Base-by-base conservation (phyloP, 1,284 basidiomycete genomes). In the Cutaneotrichosporon sp. region DNA sequence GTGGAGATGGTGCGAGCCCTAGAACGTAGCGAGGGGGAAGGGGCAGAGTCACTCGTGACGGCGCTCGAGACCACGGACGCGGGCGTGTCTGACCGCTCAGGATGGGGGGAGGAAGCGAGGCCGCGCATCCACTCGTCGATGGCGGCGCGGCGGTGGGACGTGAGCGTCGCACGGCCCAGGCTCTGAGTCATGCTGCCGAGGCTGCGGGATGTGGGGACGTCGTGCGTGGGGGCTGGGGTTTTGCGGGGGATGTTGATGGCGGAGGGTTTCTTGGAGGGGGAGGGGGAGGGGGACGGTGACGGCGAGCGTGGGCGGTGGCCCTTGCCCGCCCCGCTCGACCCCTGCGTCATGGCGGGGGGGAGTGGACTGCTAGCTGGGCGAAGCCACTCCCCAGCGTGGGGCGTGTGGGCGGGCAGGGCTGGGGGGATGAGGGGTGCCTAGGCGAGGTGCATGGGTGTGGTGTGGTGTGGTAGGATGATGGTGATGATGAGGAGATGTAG, bases 51-150 rank as follows among this genome's bases (percentile, higher is more conserved):
- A 18, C 38, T 42, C 3, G 38, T 42, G 38, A 42, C 16, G 16
- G 38, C 7, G 18, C 38, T 42, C 18, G 47, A 50, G 25, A 50
- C 25, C 3, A 50, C 24, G 16, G 18, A n/a, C 6, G 47, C 25
- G 24, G 47, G 47, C 27, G 27, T 29, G 45, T 46, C 22, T 14
- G 38, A 16, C 38, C 38, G 16, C 38, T 42, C 18, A 5, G 16
- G 18, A 18, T 14, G 38, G n/a, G 38, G 18, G 18, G 38, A 18
- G 38, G 38, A 42, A 7, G 38, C 38, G 38, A 42, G 38, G 18
- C 47, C 47, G 47, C 47, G 47, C 47, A 50, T 50, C 47, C 47
- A 50, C 25, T 50, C 47, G 47, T 50, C 47, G 47, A 50, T 50
- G 27, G 47, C 47, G 16, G 25, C 25, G 13, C 47, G 47, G 18